Evolutionary conservation across 164 flowering plant species (phyloP), one percentile per base, ranked within the genome.

Genomic region (Sextonia rubra): DNA sequence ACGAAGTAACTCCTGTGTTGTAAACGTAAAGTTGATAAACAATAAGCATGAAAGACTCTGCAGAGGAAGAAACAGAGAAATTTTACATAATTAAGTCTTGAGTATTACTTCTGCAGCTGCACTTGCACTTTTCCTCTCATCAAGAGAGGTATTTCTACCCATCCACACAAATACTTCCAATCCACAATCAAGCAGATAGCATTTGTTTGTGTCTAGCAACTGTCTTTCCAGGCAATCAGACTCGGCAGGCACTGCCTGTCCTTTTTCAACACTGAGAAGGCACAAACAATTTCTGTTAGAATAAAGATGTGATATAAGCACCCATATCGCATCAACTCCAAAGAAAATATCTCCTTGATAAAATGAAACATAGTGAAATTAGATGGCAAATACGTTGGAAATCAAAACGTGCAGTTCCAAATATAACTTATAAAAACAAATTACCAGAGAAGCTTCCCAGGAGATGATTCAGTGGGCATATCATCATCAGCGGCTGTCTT

Each of bases 131-230:
- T 93, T 93, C 60, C 99, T 86, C 47, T 86, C 91, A 70, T 96
- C 97, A 69, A 96, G 93, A 78, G 95, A 86, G n/a, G 97, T 92
- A 80, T 72, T 88, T 83, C 97, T 89, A 20, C 99, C 99, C 88
- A 90, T 88, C 99, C 99, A 96, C 24, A 91, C 91, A 87, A 89
- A 93, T 48, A 96, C 80, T 85, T 93, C 97, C 12, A 73, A 0
- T 62, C 96, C 97, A 81, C 95, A 92, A 77, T 96, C 98, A n/a
- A 96, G 87, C 76, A 96, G 64, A 78, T 81, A 96, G 85, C 97
- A 92, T 77, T 79, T 87, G 75, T 89, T 81, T 73, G 99, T 96
- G 62, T 91, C 88, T 30, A 96, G 84, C 78, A 91, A 77, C 58
- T 92, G 94, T 78, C 91, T 93, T 49, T 84, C 86, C 83, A 93